These are phyloP conservation scores for Neospora caninum DNA, from an alignment of 169 alveolate species.

Conservation along the genomic window DNA sequence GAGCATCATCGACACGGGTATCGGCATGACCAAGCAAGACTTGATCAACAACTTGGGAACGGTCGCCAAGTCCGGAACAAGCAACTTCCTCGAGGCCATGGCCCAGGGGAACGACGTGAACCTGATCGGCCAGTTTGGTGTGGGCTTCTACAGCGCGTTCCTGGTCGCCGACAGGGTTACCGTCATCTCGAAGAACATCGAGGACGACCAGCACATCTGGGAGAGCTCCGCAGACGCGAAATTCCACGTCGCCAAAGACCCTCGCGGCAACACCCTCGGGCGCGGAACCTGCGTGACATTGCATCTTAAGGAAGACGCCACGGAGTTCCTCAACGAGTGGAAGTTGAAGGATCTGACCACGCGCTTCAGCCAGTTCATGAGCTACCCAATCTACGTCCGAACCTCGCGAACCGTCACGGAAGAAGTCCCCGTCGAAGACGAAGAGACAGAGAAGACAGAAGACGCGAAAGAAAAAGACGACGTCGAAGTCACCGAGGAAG, in stretches of 20 bases:
- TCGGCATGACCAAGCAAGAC: conserved; percentile 99
- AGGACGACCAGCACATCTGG: conserved; percentile 98
- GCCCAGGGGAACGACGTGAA: conserved; percentile 92
- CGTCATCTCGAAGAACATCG: conserved; percentile 92
- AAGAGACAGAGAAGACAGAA: conserved; percentile 73
- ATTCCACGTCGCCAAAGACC: conserved; percentile 94
- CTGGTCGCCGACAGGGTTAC: conserved; percentile 98
- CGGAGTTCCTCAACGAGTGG: conserved; percentile 89
- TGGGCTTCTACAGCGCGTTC: conserved; percentile 99
- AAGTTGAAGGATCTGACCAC: conserved; percentile 90
- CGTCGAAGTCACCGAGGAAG: conserved; percentile 81
- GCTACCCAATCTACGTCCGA: conserved; percentile 96
- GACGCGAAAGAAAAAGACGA: conserved; percentile 77
- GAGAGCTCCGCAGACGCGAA: conserved; percentile 96
- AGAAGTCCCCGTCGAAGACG: conserved; percentile 79
- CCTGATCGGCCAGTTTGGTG: conserved; percentile 99
- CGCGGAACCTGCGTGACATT: conserved; percentile 98
- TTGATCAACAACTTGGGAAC: conserved; percentile 98
- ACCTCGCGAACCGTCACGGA: conserved; percentile 76
- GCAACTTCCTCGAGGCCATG: conserved; percentile 96
- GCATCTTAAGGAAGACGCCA: conserved; percentile 98
- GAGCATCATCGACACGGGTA: conserved; percentile 97
- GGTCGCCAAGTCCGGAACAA: conserved; percentile 97
- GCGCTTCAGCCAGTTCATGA: conserved; percentile 97
- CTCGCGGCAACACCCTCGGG: conserved; percentile 95